These are phyloP conservation scores for Cyberlindnera xishuangbannaensis DNA, from an alignment of 805 yeast genomes.

Conservation along the genomic window DNA sequence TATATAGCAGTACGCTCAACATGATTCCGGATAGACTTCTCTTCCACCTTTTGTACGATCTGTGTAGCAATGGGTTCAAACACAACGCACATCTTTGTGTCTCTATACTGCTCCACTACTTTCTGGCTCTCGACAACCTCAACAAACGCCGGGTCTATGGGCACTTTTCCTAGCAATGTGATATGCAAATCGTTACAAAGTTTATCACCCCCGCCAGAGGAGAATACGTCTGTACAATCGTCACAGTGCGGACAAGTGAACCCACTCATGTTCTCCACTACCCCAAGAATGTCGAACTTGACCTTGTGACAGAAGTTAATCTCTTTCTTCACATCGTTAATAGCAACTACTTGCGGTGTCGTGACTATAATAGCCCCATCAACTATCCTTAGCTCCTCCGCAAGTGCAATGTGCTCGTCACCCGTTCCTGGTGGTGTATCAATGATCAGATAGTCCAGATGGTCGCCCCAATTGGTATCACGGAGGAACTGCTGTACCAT, in stretches of 20 bases:
- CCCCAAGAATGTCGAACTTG: conserved; percentile 71
- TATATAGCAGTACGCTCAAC: conserved; percentile 1
- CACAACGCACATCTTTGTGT: conserved; percentile 11
- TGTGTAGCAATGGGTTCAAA: conserved; percentile 11
- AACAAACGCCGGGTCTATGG: conserved; percentile 89
- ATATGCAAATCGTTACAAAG: conserved; percentile 59
- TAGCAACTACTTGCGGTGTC: conserved; percentile 91
- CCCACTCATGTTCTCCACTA: conserved; percentile 96
- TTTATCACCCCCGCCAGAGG: conserved; percentile 83
- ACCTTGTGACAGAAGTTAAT: conserved; percentile 89
- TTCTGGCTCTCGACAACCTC: conserved; percentile 69
- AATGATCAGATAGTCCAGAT: conserved; percentile 69
- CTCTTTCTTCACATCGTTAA: conserved; percentile 93
- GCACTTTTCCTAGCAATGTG: conserved; percentile 78
- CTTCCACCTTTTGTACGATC: conserved; percentile 6
- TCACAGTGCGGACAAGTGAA: conserved; percentile 91
- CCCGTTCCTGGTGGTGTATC: conserved; percentile 99
- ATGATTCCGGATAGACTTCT: too few species aligned
- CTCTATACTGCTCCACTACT: conserved; percentile 10
- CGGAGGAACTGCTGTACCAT: conserved; percentile 91
- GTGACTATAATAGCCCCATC: conserved; percentile 96
- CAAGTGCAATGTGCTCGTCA: conserved; percentile 95
- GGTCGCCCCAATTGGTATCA: conserved; percentile 88
- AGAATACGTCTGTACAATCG: conserved; percentile 88
- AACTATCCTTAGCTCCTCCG: conserved; percentile 76